Conservation (phyloP, 2,329 filamentous ascomycete genomes). For the Anthostomella pinea region DNA sequence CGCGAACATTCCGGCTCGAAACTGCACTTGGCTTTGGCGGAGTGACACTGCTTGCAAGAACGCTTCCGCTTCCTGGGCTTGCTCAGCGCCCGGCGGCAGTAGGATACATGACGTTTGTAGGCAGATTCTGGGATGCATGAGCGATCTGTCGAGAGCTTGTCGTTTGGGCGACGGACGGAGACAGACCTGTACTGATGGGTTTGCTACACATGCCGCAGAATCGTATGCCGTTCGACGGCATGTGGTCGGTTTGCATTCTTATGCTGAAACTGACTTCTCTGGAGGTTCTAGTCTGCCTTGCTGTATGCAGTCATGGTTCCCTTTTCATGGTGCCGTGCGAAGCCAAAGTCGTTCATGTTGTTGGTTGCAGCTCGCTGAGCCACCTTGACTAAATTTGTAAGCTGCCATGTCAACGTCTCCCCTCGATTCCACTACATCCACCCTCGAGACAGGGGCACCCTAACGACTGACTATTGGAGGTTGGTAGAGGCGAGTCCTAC, state of each 20-base stretch:
- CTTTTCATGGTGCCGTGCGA: not conserved
- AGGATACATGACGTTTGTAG: slow-evolving; percentile 25
- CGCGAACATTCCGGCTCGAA: slow-evolving; percentile 23
- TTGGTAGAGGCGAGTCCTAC: too few species aligned
- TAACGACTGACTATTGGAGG: too few species aligned
- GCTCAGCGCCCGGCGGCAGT: slow-evolving; percentile 20
- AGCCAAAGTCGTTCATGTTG: not conserved
- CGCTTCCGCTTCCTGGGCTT: slow-evolving; percentile 22
- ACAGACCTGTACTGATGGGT: slow-evolving; percentile 23
- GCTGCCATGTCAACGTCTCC: not conserved
- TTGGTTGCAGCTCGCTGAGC: too few species aligned
- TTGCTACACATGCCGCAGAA: slow-evolving; percentile 25
- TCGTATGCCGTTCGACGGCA: slow-evolving; percentile 10
- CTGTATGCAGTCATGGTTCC: slow-evolving; percentile 3
- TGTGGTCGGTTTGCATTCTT: too few species aligned
- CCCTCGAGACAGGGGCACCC: too few species aligned
- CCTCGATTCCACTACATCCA: too few species aligned
- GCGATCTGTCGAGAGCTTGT: not conserved
- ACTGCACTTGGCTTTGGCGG: slow-evolving; percentile 25
- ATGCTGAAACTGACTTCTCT: too few species aligned
- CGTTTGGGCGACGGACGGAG: not conserved
- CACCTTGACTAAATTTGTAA: too few species aligned
- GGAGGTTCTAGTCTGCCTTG: too few species aligned
- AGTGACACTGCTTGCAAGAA: slow-evolving; percentile 25
- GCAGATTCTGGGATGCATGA: slow-evolving; percentile 19